Evolutionary conservation across 2,329 filamentous ascomycete species (phyloP).

Genomic region (Alternaria triticimaculans): DNA sequence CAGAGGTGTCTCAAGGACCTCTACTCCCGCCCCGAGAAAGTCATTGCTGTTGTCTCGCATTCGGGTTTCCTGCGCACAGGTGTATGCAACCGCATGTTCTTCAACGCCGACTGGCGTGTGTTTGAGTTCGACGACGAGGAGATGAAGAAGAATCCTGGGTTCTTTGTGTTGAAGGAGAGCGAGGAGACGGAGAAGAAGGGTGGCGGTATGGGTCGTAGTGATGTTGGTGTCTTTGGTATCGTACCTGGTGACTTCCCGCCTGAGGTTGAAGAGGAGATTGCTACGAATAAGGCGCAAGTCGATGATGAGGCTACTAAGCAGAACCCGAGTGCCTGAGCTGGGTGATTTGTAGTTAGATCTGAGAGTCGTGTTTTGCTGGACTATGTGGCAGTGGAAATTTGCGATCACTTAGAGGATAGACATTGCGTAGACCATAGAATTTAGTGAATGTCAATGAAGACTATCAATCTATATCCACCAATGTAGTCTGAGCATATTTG

Average conservation of each 20-base stretch:
- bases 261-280: slow-evolving; percentile 19
- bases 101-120: slow-evolving; percentile 70
- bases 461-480: not conserved
- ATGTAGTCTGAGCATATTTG: not conserved
- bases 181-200: slow-evolving; percentile 54
- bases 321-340: slow-evolving; percentile 13
- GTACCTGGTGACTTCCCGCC: slow-evolving; percentile 38
- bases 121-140: slow-evolving; percentile 63
- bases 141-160: slow-evolving; percentile 52
- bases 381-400: not conserved
- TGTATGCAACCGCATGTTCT: slow-evolving; percentile 58
- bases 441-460: not conserved
- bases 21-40: slow-evolving; percentile 62
- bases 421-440: not conserved
- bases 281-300: slow-evolving; percentile 7
- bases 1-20: slow-evolving; percentile 60
- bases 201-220: slow-evolving; percentile 61
- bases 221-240: slow-evolving; percentile 43
- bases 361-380: not conserved
- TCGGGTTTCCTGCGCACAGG: slow-evolving; percentile 67
- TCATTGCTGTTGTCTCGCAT: slow-evolving; percentile 70
- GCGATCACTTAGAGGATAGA: not conserved
- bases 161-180: slow-evolving; percentile 55
- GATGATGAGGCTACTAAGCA: slow-evolving; percentile 25
- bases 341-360: not conserved